Conservation (phyloP, 192 early-diverging fungal genomes). For the Polychytrium aggregatum region DNA sequence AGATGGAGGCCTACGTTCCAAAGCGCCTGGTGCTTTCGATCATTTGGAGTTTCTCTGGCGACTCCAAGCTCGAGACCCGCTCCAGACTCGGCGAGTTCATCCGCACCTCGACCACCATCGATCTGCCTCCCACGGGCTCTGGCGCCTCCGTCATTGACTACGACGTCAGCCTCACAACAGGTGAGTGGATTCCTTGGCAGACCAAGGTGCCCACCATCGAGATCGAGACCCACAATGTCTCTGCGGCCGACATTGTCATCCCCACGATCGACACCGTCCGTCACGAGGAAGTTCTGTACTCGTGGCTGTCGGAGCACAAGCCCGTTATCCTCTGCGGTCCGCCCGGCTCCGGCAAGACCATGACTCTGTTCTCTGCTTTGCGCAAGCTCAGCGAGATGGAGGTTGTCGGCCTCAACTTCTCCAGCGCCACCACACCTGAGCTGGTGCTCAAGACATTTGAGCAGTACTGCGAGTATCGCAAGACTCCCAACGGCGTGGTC, state of each 20-base stretch:
- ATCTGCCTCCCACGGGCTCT: slow-evolving; percentile 46
- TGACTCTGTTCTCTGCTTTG: slow-evolving; percentile 94
- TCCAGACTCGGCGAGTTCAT: slow-evolving; percentile 72
- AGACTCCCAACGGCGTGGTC: slow-evolving; percentile 83
- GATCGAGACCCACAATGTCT: slow-evolving; percentile 84
- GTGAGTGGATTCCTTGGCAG: slow-evolving; percentile 88
- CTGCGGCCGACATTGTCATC: slow-evolving; percentile 87
- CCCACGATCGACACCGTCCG: slow-evolving; percentile 97
- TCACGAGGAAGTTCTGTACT: slow-evolving; percentile 91
- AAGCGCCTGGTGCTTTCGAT: slow-evolving; percentile 73
- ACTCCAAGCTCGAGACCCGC: slow-evolving; percentile 62
- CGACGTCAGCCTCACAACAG: slow-evolving; percentile 68
- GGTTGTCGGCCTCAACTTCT: slow-evolving; percentile 97
- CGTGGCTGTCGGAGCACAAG: slow-evolving; percentile 90
- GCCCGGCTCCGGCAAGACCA: slow-evolving; percentile 98
- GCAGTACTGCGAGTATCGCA: slow-evolving; percentile 96
- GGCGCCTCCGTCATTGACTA: slow-evolving; percentile 70
- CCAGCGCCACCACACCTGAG: slow-evolving; percentile 92
- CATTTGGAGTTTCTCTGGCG: slow-evolving; percentile 96
- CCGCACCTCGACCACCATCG: slow-evolving; percentile 56
- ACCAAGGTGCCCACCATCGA: slow-evolving; percentile 83
- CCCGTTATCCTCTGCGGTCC: slow-evolving; percentile 96
- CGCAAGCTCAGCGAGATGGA: slow-evolving; percentile 91
- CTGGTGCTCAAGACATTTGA: slow-evolving; percentile 92
- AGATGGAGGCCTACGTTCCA: slow-evolving; percentile 64